Evolutionary conservation across 2,329 filamentous ascomycete genomes (phyloP).

Genomic region (Colletotrichum gigasporum): DNA sequence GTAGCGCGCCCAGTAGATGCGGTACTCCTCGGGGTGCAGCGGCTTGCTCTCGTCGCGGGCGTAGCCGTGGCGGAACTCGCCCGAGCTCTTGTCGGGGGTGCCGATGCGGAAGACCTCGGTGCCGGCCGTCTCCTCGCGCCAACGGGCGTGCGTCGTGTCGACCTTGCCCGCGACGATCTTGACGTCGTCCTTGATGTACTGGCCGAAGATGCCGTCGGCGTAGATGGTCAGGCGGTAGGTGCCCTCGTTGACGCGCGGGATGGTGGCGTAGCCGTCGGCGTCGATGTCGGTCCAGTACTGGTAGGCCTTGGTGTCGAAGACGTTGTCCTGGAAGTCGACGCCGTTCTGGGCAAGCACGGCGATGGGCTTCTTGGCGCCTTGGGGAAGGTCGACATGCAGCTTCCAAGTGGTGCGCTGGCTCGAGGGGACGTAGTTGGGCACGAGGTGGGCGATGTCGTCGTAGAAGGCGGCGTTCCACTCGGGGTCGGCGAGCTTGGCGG

Average conservation of each 20-base stretch:
- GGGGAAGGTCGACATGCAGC: slow-evolving; percentile 60
- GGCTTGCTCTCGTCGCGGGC: slow-evolving; percentile 54
- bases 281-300: slow-evolving; percentile 67
- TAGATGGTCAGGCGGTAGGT: slow-evolving; percentile 71
- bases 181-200: slow-evolving; percentile 62
- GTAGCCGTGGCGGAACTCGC: slow-evolving; percentile 67
- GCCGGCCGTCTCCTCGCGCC: slow-evolving; percentile 65
- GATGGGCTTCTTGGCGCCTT: slow-evolving; percentile 56
- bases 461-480: slow-evolving; percentile 70
- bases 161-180: slow-evolving; percentile 50
- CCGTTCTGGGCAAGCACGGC: slow-evolving; percentile 61
- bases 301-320: slow-evolving; percentile 55
- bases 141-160: slow-evolving; percentile 51
- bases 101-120: slow-evolving; percentile 71
- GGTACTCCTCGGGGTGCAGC: slow-evolving; percentile 60
- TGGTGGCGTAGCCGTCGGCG: slow-evolving; percentile 52
- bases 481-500: slow-evolving; percentile 58
- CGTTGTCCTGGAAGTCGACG: slow-evolving; percentile 67
- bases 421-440: slow-evolving; percentile 67
- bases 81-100: slow-evolving; percentile 65
- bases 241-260: slow-evolving; percentile 62
- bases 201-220: slow-evolving; percentile 69
- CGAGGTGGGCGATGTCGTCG: slow-evolving; percentile 67
- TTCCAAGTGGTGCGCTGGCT: slow-evolving; percentile 59
- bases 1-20: slow-evolving; percentile 66